A percentile compares a stretch with the other conserved stretches of the same genome.
Evolutionary conservation across 495 filamentous ascomycete species (phyloP).

Genomic region (Penicillium arizonense): DNA sequence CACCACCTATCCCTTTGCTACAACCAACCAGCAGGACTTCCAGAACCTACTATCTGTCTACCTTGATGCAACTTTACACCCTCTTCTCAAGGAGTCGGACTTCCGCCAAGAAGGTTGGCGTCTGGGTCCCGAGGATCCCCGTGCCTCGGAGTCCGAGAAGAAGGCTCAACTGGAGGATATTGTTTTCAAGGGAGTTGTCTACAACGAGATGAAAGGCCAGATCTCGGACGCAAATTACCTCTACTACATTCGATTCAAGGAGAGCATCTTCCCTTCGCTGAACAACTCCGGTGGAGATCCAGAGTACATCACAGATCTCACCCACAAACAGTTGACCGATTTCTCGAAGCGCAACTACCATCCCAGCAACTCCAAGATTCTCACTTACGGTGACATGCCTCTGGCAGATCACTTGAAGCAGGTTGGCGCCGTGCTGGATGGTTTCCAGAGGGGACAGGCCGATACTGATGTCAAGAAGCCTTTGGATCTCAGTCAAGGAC

Average conservation of each 20-base stretch:
- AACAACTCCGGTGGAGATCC: slow-evolving; percentile 97
- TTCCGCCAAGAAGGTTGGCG: slow-evolving; percentile 97
- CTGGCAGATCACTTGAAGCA: slow-evolving; percentile 75
- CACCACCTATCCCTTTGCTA: slow-evolving; percentile 97
- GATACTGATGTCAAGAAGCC: slow-evolving; percentile 75
- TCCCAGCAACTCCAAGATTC: slow-evolving; percentile 90
- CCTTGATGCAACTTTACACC: slow-evolving; percentile 88
- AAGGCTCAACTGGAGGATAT: slow-evolving; percentile 47
- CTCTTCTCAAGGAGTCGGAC: slow-evolving; percentile 83
- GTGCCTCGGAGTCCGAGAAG: slow-evolving; percentile 41
- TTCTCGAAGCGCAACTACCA: slow-evolving; percentile 94
- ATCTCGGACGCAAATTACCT: slow-evolving; percentile 97
- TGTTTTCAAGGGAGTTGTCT: slow-evolving; percentile 97
- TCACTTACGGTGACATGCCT: slow-evolving; percentile 95
- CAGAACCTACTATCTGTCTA: slow-evolving; percentile 96
- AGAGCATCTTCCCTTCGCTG: slow-evolving; percentile 88
- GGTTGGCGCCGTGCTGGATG: slow-evolving; percentile 66
- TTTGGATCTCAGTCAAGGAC: slow-evolving; percentile 65
- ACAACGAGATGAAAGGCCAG: slow-evolving; percentile 99
- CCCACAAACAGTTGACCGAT: slow-evolving; percentile 76
- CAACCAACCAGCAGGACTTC: slow-evolving; percentile 94
- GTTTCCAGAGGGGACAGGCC: slow-evolving; percentile 64
- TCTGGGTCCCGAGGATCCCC: slow-evolving; percentile 85
- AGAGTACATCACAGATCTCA: slow-evolving; percentile 91
- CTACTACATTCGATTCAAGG: slow-evolving; percentile 90